Evolutionary conservation across 106 monocot genomes (phyloP).

Genomic region (Triglochin maritima): DNA sequence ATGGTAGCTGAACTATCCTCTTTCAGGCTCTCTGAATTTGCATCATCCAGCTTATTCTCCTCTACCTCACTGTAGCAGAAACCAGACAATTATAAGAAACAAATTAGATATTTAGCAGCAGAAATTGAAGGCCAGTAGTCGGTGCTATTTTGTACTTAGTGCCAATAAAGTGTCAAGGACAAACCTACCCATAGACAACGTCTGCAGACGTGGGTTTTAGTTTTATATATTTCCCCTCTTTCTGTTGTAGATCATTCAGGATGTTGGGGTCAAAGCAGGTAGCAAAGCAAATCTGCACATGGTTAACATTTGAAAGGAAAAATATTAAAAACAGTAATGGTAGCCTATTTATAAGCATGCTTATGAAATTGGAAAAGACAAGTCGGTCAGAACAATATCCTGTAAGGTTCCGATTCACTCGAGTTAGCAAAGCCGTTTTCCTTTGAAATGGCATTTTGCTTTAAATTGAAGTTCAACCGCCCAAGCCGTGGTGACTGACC

Average conservation of each 20-base stretch:
- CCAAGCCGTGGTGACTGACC: no score
- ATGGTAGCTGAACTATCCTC: constrained; percentile 36
- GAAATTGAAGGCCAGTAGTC: no score
- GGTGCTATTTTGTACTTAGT: no score
- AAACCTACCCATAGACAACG: constrained; percentile 50
- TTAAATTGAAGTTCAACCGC: no score
- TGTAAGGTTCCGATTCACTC: no score
- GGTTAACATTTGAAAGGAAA: background rate
- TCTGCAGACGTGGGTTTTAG: constrained; percentile 76
- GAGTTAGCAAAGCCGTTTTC: no score
- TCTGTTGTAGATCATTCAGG: constrained; percentile 49
- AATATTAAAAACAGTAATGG: no score
- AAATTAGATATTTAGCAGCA: background rate
- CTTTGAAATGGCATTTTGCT: no score
- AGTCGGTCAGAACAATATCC: no score
- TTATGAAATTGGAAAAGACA: no score
- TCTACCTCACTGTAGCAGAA: constrained; percentile 43
- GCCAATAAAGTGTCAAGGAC: background rate
- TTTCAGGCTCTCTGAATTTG: constrained; percentile 22
- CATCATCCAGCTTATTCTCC: constrained; percentile 39
- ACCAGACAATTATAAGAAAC: background rate
- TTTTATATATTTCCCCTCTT: constrained; percentile 53
- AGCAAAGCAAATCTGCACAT: constrained; percentile 76
- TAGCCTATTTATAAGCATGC: no score
- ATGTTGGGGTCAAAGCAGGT: constrained; percentile 80